Evolutionary conservation across 108 stramenopile species (phyloP).

Genomic region (Ochromonas danica): DNA sequence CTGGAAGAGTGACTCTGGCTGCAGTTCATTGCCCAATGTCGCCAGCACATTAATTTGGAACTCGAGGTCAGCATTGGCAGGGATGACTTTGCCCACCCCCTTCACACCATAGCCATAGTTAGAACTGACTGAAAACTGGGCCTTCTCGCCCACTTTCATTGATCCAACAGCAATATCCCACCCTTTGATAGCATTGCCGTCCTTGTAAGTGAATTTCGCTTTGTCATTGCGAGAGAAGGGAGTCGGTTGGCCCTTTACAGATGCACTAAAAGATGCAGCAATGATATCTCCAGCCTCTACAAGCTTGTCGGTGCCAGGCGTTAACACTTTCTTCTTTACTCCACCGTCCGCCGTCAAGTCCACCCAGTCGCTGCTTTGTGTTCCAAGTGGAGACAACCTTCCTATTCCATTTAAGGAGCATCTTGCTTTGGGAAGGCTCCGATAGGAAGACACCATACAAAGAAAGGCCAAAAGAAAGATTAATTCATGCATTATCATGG

Average conservation of each 20-base stretch:
- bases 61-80: background rate
- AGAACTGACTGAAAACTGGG: background rate
- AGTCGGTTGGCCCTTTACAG: background rate
- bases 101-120: background rate
- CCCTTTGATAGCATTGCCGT: background rate
- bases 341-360: background rate
- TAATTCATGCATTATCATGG: too few species aligned
- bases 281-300: background rate
- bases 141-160: background rate
- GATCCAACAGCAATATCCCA: background rate
- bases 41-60: background rate
- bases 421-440: too few species aligned
- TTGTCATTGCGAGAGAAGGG: background rate
- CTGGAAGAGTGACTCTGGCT: background rate
- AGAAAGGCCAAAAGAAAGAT: too few species aligned
- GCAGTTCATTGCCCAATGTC: background rate
- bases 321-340: background rate
- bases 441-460: too few species aligned
- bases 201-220: background rate
- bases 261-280: background rate
- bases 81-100: background rate
- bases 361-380: too few species aligned
- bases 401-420: too few species aligned
- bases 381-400: too few species aligned
- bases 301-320: background rate